Base-by-base conservation (phyloP, 1,284 basidiomycete genomes). In the Irpex rosettiformis region DNA sequence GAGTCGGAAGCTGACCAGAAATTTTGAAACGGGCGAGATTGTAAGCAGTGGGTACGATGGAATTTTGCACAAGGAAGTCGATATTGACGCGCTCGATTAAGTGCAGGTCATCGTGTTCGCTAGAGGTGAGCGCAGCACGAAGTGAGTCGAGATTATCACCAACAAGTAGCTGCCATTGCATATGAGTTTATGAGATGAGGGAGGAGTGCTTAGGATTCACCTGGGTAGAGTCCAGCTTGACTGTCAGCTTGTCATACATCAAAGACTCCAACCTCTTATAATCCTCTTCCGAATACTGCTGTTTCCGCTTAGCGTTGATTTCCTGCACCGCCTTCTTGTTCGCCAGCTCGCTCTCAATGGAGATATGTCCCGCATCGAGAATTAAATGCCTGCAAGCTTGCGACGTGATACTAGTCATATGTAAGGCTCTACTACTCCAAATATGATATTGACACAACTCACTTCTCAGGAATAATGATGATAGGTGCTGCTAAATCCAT, bases 401-500 rank as follows among this genome's bases (percentile, higher is more conserved):
- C 13, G 84, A 83, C 3, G 87, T 91, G 58, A 98, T 84, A 67
- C 91, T 92, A 16, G 37, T 43, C 47, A 48, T 10, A 57, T 53
- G 58, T 42, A 54, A 47, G 43, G 13, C 54, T 28, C 27, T 43
- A 6, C 48, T 13, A 18, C 29, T 18, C 1, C 10, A 43, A 49
- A 42, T 55, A 42, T 42, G 56, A 52, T 4, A 25, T n/a, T 52
- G 4, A 45, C 13, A 25, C 28, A 42, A 69, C 83, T 61, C 69
- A 93, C 92, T 93, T 86, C 76, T 99, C 96, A 2, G 97, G 97
- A 47, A 99, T 83, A 65, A 99, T 94, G 71, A 99, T 98, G 69
- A 99, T 89, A 3, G 97, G 97, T 2, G 97, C 95, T 69, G 98
- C 94, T 80, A 99, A 85, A 69, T 99, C 96, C 75, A 99, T 86